Conservation (phyloP, 257 asterid genomes). For the Lycium barbarum region DNA sequence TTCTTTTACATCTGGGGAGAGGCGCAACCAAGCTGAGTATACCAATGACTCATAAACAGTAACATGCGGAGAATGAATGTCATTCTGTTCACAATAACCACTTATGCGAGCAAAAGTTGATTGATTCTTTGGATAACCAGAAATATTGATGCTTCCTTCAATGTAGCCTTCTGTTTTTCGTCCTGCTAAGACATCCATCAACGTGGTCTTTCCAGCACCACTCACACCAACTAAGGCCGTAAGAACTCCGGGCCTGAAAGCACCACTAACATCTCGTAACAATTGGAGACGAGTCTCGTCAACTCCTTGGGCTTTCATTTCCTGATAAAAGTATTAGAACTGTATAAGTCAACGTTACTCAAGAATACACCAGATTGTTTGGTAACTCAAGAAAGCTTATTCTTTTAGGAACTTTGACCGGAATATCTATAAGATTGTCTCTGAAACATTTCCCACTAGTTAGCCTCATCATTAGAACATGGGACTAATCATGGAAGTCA, state of each 20-base stretch:
- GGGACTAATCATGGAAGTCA: neutral
- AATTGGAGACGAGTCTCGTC: conserved; percentile 78
- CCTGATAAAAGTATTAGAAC: conserved; percentile 49
- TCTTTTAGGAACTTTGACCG: neutral
- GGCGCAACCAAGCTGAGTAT: conserved; percentile 94
- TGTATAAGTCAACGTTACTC: neutral
- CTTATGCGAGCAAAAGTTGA: conserved; percentile 84
- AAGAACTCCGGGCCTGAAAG: conserved; percentile 86
- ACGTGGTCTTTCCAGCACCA: conserved; percentile 92
- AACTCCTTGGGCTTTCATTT: conserved; percentile 74
- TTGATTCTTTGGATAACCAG: conserved; percentile 91
- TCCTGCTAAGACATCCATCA: conserved; percentile 95
- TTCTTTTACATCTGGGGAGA: conserved; percentile 67
- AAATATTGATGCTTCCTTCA: conserved; percentile 76
- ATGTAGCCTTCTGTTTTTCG: conserved; percentile 79
- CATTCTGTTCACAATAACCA: conserved; percentile 91
- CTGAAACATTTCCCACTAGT: neutral
- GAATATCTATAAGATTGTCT: neutral
- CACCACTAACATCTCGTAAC: conserved; percentile 79
- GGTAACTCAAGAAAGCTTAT: neutral
- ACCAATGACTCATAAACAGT: conserved; percentile 82
- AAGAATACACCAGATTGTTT: neutral
- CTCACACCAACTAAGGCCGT: conserved; percentile 91
- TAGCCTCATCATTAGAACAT: neutral
- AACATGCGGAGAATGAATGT: conserved; percentile 87